Percentiles rank a stretch among this genome's conserved stretches.
These are phyloP conservation scores for Sphaerulina musiva DNA, from an alignment of 2,329 filamentous ascomycete genomes.

Conservation along the genomic window DNA sequence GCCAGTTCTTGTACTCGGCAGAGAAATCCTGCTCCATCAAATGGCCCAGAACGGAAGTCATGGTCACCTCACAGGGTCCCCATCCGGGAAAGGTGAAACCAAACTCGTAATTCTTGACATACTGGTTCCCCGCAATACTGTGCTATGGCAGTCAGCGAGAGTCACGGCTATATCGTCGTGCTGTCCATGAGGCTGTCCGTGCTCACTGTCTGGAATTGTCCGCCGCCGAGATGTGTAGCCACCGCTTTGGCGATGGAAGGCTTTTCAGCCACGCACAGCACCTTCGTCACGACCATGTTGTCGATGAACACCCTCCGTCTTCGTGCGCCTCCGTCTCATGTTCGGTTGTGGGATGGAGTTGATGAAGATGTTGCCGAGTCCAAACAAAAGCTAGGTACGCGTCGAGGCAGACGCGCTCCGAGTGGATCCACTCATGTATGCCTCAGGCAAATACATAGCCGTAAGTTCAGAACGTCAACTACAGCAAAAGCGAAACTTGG, in stretches of 20 bases:
- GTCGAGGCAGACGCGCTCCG: neutral
- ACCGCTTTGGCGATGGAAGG: constrained; percentile 94
- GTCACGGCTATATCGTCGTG: neutral
- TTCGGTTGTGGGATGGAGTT: neutral
- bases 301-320: neutral
- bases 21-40: constrained; percentile 75
- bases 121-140: constrained; percentile 61
- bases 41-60: constrained; percentile 91
- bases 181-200: neutral
- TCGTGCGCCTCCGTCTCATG: neutral
- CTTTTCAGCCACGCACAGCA: constrained; percentile 78
- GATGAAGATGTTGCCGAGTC: neutral
- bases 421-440: neutral
- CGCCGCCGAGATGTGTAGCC: constrained; percentile 79
- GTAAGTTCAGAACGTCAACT: no score
- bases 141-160: constrained; percentile 44
- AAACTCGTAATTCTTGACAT: constrained; percentile 92
- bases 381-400: neutral
- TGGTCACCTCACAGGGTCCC: constrained; percentile 77
- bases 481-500: no score
- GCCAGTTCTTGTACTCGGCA: constrained; percentile 69
- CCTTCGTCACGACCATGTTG: constrained; percentile 43
- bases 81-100: constrained; percentile 77
- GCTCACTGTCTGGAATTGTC: constrained; percentile 62
- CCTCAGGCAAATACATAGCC: neutral